A percentile compares a stretch with the other conserved stretches of the same genome.
Conservation (phyloP, 768 basidiomycete species). For the Russula abietina region DNA sequence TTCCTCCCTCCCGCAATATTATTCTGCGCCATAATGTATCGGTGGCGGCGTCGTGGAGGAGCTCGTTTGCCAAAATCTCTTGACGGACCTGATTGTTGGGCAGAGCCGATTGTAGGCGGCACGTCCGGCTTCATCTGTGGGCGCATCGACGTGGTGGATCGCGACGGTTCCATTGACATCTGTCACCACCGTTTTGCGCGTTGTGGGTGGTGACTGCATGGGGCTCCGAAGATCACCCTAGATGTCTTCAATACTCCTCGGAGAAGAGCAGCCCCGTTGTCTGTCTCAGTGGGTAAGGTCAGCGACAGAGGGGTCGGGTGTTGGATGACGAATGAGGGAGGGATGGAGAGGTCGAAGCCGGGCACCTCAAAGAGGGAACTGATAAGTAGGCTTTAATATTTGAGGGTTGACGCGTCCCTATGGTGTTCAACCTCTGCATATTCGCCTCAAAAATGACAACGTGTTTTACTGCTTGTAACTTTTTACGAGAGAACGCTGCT, state of each 20-base stretch:
- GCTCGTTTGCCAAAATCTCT: background rate
- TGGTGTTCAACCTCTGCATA: background rate
- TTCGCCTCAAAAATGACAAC: background rate
- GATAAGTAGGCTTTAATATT: too few species aligned
- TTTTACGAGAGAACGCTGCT: background rate
- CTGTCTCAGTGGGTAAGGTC: background rate
- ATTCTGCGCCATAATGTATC: background rate
- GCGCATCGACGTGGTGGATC: background rate
- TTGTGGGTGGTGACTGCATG: background rate
- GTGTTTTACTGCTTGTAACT: background rate
- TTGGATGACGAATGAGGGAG: background rate
- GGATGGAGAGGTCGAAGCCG: background rate
- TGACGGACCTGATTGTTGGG: background rate
- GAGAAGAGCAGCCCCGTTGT: background rate
- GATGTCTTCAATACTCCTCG: background rate
- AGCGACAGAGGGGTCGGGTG: background rate
- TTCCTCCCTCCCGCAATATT: background rate
- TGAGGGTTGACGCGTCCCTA: background rate
- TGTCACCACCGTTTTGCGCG: background rate
- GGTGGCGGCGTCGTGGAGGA: background rate
- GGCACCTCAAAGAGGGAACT: background rate
- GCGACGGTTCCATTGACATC: background rate
- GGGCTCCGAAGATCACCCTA: background rate
- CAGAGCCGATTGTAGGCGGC: background rate
- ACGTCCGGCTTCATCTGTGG: background rate